Evolutionary conservation across 305 asterid genomes (phyloP), one percentile per base, ranked within the genome.

Genomic region (Solanum hybrid): DNA sequence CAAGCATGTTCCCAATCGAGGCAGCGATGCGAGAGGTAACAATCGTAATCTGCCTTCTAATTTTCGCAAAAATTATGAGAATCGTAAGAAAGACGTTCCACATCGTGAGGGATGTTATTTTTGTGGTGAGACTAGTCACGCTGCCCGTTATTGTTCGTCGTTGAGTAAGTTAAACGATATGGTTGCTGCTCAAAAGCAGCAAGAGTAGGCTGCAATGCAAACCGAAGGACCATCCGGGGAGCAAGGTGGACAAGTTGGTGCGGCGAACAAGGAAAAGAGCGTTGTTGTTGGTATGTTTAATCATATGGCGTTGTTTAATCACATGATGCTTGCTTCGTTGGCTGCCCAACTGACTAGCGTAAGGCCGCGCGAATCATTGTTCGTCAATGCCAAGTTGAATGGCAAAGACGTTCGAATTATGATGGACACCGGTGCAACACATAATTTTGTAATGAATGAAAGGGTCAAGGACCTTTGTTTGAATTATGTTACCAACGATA

Each of bases 141-240:
- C 2, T 13, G 0, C 36, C 1, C 2, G 0, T 1, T 12, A 4
- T 6, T 27, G 11, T 0, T 4, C 22, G 0, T 27, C 1, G 0
- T 27, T 73, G 10, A 73, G 79, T 27, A 73, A 73, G 1, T 1
- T 73, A 0, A 32, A 17, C 0, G 3, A 3, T 12, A 75, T 13
- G 79, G 4, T 27, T 29, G 10, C 10, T 26, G 0, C 34, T 4
- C 20, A 27, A 0, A 27, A 27, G 22, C 0, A 26, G 0, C 22
- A 73, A 13, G 5, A 27, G 10, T 0, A 73, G 9, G 36, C 0
- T 4, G 2, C 1, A 0, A 7, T 1, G 5, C 22, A 6, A 7
- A 3, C 0, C 2, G 5, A 0, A 5, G 2, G 20, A 5, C 4
- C 15, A 0, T 1, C 0, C 1, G 0, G 0, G 0, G 4, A 73